Evolutionary conservation across 805 yeast genomes (phyloP).

Genomic region (Lipomyces sp.): DNA sequence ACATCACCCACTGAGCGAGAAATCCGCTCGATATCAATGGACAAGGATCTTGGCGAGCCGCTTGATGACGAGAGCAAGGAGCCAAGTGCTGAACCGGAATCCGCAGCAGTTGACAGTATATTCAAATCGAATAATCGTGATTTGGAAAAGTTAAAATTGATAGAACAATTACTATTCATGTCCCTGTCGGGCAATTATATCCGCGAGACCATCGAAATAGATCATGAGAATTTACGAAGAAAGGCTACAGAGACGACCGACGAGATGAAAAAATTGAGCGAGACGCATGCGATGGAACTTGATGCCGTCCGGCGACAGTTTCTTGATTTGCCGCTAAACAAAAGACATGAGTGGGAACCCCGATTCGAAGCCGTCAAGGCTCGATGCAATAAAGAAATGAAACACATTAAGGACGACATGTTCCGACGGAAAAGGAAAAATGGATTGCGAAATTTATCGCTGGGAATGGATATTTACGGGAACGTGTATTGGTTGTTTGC

Average conservation of each 20-base stretch:
- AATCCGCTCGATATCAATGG: neutral
- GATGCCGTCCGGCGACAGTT: conserved; percentile 37
- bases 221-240: conserved; percentile 42
- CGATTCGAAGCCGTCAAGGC: conserved; percentile 41
- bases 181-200: conserved; percentile 46
- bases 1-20: neutral
- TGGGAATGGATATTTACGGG: conserved; percentile 45
- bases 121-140: conserved; percentile 38
- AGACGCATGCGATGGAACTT: conserved; percentile 38
- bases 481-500: conserved; percentile 48
- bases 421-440: conserved; percentile 42
- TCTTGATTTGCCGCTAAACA: conserved; percentile 34
- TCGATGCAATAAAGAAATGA: conserved; percentile 39
- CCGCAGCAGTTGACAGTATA: conserved; percentile 17
- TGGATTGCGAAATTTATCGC: conserved; percentile 44
- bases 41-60: neutral
- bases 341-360: conserved; percentile 40
- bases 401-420: conserved; percentile 41
- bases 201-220: conserved; percentile 44
- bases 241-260: conserved; percentile 41
- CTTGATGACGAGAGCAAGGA: neutral
- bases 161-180: conserved; percentile 41
- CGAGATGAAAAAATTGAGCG: conserved; percentile 40
- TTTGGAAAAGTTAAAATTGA: conserved; percentile 40
- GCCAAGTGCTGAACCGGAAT: conserved; percentile 5